Percentiles rank a stretch among this genome's conserved stretches.
These are phyloP conservation scores for Lanmaoa pseudosensibilis DNA, from an alignment of 768 basidiomycete genomes.

Conservation along the genomic window DNA sequence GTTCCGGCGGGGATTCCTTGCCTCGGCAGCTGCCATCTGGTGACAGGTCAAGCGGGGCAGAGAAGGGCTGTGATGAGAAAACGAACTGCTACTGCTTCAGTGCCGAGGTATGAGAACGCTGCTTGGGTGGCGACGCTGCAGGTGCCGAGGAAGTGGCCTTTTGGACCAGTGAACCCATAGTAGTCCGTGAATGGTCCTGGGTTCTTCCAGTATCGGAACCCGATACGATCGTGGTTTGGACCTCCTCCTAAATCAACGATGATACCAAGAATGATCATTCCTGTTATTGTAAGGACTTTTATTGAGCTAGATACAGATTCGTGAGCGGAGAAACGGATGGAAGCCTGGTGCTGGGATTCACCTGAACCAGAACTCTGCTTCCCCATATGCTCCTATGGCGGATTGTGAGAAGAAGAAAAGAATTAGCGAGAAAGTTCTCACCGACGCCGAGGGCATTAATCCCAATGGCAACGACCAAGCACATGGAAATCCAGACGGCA, in stretches of 20 bases:
- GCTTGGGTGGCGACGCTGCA: conserved; percentile 59
- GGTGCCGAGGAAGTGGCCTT: conserved; percentile 51
- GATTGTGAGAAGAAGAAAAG: not conserved
- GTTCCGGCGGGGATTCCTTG: conserved; percentile 49
- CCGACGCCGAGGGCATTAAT: conserved; percentile 47
- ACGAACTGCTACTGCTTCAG: conserved; percentile 49
- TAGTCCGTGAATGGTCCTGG: conserved; percentile 33
- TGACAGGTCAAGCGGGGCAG: not conserved
- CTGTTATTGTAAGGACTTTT: not conserved
- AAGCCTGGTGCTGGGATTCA: not conserved
- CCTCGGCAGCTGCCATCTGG: conserved; percentile 47
- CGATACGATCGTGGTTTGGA: too few species aligned
- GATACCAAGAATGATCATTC: too few species aligned
- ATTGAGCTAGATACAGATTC: conserved; percentile 37
- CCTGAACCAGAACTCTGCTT: conserved; percentile 15
- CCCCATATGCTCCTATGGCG: too few species aligned
- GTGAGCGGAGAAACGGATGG: not conserved
- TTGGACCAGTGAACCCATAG: conserved; percentile 39
- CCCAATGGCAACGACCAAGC: conserved; percentile 47
- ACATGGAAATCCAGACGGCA: conserved; percentile 54
- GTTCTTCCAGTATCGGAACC: too few species aligned
- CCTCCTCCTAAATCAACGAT: too few species aligned
- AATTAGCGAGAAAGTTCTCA: conserved; percentile 2
- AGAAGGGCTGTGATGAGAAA: not conserved
- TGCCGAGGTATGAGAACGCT: conserved; percentile 60